Evolutionary conservation across 352 stramenopile genomes (phyloP), one percentile per base, ranked within the genome.

Genomic region (Globisporangium apiculatum): DNA sequence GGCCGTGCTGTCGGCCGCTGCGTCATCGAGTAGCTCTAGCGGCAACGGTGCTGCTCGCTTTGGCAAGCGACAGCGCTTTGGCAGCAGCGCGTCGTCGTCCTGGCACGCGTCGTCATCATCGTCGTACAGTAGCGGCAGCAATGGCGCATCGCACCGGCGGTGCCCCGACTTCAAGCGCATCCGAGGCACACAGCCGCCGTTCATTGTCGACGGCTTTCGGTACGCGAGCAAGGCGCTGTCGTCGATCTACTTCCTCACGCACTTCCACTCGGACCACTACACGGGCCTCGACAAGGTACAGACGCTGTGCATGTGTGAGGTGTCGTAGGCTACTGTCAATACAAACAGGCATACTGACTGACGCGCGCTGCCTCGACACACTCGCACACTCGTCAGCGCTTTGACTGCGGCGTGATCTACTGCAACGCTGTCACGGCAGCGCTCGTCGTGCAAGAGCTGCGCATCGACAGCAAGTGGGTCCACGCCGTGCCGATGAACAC

Each of bases 211-310:
- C 48, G 87, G 87, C 12, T 96, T 96, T 57, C 67, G 76, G n/a
- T 91, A 91, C 58, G 82, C 86, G 3, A 86, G 66, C 48, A 84
- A 83, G 46, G 47, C 76, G 42, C 73, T 91, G 9, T 91, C 78
- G 11, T 93, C 68, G 52, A 69, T 91, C 50, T 98, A 98, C 58
- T 98, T 99, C 60, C 78, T 99, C 45, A 98, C 95, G 17, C 96
- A 99, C 73, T 99, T 98, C 67, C 96, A 99, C 73, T 95, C 83
- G 10, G 96, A 99, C 72, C 96, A 99, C 66, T 99, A 98, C 68
- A 79, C 73, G 18, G 96, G 96, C 1, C 87, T 99, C 31, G 75
- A 70, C 4, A 90, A 87, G 58, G 71, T 87, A 45, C 15, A 54
- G 49, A 14, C 15, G 38, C n/a, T 6, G 24, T 45, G 6, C 5